Conservation (phyloP, 345 rosid genomes). For the Hibiscus trionum region DNA sequence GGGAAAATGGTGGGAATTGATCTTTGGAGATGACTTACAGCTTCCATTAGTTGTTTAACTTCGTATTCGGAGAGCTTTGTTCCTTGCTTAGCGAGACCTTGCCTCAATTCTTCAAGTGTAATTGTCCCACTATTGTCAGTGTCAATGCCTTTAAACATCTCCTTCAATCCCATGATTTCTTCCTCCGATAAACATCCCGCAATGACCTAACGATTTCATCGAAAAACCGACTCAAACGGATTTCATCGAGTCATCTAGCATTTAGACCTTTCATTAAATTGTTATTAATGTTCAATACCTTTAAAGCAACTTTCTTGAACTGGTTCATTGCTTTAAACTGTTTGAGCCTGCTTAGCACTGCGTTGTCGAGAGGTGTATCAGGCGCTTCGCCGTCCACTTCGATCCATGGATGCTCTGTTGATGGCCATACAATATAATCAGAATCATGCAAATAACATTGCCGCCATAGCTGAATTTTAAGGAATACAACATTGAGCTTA, state of each 20-base stretch:
- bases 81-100: constrained; percentile 90
- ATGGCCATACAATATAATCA: neutral
- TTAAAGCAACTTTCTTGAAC: constrained; percentile 70
- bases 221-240: neutral
- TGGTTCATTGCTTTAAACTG: constrained; percentile 75
- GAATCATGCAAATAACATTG: neutral
- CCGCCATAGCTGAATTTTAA: neutral
- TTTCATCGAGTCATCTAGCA: neutral
- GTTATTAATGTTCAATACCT: constrained; percentile 27
- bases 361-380: constrained; percentile 74
- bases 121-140: constrained; percentile 84
- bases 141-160: constrained; percentile 90
- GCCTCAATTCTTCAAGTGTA: constrained; percentile 86
- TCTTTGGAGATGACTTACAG: constrained; percentile 42
- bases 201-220: constrained; percentile 44
- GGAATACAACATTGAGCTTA: neutral
- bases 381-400: constrained; percentile 84
- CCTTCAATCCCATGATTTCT: constrained; percentile 95
- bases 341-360: constrained; percentile 63
- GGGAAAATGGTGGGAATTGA: neutral
- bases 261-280: neutral
- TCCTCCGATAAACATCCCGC: constrained; percentile 96
- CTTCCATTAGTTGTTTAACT: constrained; percentile 88
- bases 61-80: constrained; percentile 77
- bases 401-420: constrained; percentile 65